Evolutionary conservation across 2,329 filamentous ascomycete genomes (phyloP).

Genomic region (Aspergillus clavatus): DNA sequence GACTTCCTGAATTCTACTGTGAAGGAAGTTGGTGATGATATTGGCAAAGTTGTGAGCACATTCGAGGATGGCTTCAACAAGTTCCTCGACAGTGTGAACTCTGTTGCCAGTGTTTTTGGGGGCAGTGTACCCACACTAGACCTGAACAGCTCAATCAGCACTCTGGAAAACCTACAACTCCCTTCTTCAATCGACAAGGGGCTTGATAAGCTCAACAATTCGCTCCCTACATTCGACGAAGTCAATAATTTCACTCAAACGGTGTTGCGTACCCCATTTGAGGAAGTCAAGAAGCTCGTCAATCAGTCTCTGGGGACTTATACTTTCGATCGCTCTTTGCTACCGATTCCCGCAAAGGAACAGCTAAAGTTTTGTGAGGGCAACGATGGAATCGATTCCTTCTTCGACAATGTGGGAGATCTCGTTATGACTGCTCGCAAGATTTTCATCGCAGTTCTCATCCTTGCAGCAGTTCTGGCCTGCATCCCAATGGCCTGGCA

Average conservation of each 20-base stretch:
- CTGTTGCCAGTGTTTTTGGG: conserved; percentile 48
- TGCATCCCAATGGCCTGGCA: conserved; percentile 75
- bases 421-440: conserved; percentile 65
- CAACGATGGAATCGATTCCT: conserved; percentile 73
- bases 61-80: conserved; percentile 55
- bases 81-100: conserved; percentile 53
- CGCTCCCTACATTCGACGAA: conserved; percentile 76
- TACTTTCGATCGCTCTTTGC: conserved; percentile 69
- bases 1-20: conserved; percentile 57
- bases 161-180: conserved; percentile 66
- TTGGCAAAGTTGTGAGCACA: conserved; percentile 34
- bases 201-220: conserved; percentile 67
- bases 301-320: conserved; percentile 68
- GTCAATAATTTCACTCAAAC: conserved; percentile 76
- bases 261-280: conserved; percentile 73
- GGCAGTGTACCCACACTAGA: conserved; percentile 55
- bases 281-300: conserved; percentile 69
- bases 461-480: conserved; percentile 64
- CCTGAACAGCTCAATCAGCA: conserved; percentile 58
- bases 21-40: conserved; percentile 41
- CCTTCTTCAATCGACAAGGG: conserved; percentile 63
- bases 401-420: conserved; percentile 69
- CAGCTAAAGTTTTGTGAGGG: conserved; percentile 81
- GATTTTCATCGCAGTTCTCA: conserved; percentile 70
- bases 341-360: conserved; percentile 80